Evolutionary conservation across 2,329 filamentous ascomycete genomes (phyloP).

Genomic region (Calonectria naviculata): DNA sequence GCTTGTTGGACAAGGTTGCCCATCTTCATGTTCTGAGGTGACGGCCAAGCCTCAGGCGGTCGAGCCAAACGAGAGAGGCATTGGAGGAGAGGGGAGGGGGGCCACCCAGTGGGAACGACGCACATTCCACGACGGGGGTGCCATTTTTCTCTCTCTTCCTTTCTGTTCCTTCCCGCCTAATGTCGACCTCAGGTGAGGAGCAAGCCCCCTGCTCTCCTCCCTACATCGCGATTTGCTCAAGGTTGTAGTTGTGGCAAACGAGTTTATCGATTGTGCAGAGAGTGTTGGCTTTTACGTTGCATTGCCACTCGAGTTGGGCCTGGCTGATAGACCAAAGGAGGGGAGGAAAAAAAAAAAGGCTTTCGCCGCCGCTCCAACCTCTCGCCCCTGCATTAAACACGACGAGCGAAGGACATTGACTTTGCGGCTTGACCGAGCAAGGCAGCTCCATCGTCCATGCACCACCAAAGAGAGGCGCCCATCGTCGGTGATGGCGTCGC

Average conservation of each 20-base stretch:
- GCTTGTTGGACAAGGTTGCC: conserved; percentile 25
- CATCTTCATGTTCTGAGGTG: not conserved
- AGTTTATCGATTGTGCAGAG: not conserved
- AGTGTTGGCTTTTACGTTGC: not conserved
- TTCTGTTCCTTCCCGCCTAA: not conserved
- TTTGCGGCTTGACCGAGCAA: conserved; percentile 10
- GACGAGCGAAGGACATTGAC: conserved; percentile 5
- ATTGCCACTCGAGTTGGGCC: conserved; percentile 11
- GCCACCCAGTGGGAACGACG: not conserved
- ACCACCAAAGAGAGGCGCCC: not conserved
- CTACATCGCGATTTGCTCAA: not conserved
- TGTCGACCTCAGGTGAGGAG: not conserved
- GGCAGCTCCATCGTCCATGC: not conserved
- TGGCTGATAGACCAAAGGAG: not conserved
- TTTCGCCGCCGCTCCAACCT: not conserved
- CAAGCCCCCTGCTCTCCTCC: not conserved
- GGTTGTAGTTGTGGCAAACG: not conserved
- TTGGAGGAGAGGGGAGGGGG: not conserved
- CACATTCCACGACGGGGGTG: not conserved
- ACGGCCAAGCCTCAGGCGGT: conserved; percentile 16
- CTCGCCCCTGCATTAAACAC: not conserved
- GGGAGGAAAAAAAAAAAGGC: no score
- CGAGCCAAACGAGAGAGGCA: not conserved
- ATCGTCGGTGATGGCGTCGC: conserved; percentile 2
- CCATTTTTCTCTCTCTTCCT: not conserved